Conservation (phyloP, 129 eudicot genomes). For the Chrysanthemum makinoi region DNA sequence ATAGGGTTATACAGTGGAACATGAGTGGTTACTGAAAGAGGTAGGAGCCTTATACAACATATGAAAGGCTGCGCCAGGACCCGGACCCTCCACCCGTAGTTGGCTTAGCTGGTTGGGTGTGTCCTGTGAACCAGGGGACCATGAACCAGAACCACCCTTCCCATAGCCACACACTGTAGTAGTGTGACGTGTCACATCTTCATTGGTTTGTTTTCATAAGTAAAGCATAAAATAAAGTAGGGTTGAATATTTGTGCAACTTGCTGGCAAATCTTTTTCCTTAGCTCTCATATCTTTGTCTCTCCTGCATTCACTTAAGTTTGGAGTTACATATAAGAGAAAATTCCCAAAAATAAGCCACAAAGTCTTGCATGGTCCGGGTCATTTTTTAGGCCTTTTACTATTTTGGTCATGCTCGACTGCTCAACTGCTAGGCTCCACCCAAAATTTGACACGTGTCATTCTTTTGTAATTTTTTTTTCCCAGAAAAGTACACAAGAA, state of each 20-base stretch:
- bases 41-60: conserved; percentile 22
- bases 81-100: conserved; percentile 23
- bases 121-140: conserved; percentile 36
- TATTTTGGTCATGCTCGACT: no score
- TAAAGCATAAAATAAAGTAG: neutral
- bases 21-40: conserved; percentile 22
- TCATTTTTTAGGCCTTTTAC: no score
- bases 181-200: conserved; percentile 12
- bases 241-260: neutral
- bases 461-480: no score
- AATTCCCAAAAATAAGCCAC: no score
- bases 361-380: no score
- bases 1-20: neutral
- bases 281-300: conserved; percentile 29
- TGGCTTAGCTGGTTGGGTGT: conserved; percentile 28
- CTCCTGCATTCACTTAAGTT: neutral
- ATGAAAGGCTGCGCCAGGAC: conserved; percentile 31
- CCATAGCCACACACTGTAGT: conserved; percentile 24
- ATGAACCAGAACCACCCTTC: conserved; percentile 16
- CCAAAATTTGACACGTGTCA: no score
- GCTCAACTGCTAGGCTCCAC: no score
- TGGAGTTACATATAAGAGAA: no score
- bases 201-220: conserved; percentile 2
- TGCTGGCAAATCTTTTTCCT: conserved; percentile 12
- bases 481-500: no score